A percentile compares a stretch with the other conserved stretches of the same genome.
Evolutionary conservation across 2,329 filamentous ascomycete genomes (phyloP).

Genomic region (Rugonectria rugulosa): DNA sequence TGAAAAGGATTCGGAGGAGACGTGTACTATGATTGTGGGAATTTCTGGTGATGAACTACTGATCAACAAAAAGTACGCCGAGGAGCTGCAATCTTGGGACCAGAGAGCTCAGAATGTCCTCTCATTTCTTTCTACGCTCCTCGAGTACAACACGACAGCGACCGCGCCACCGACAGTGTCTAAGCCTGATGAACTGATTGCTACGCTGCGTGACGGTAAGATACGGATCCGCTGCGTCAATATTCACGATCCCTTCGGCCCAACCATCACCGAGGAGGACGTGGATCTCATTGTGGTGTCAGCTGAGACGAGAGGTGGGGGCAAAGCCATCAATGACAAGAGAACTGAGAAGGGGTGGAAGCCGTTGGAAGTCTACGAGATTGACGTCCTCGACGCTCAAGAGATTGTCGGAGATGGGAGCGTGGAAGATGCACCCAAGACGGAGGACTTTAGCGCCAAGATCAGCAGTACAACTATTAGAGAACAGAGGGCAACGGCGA

Average conservation of each 20-base stretch:
- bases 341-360: slow-evolving; percentile 79
- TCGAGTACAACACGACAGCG: slow-evolving; percentile 49
- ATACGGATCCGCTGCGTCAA: slow-evolving; percentile 80
- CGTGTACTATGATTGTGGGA: slow-evolving; percentile 76
- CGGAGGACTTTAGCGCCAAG: slow-evolving; percentile 77
- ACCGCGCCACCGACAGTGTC: slow-evolving; percentile 21
- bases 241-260: slow-evolving; percentile 88
- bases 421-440: slow-evolving; percentile 49
- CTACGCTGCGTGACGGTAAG: slow-evolving; percentile 63
- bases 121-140: slow-evolving; percentile 74
- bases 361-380: slow-evolving; percentile 81
- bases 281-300: slow-evolving; percentile 88
- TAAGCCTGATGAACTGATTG: slow-evolving; percentile 44
- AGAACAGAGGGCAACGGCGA: slow-evolving; percentile 52
- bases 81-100: slow-evolving; percentile 82
- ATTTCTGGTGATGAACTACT: slow-evolving; percentile 89
- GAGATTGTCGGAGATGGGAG: slow-evolving; percentile 53
- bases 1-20: slow-evolving; percentile 44
- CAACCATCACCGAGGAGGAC: slow-evolving; percentile 81
- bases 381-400: slow-evolving; percentile 80
- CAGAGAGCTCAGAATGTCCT: slow-evolving; percentile 73
- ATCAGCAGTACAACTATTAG: slow-evolving; percentile 92
- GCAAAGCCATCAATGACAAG: slow-evolving; percentile 85
- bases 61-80: slow-evolving; percentile 86
- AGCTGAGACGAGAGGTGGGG: slow-evolving; percentile 84